Evolutionary conservation across 352 stramenopile species (phyloP), one percentile per base, ranked within the genome.

Genomic region (Blastocystis sp.): DNA sequence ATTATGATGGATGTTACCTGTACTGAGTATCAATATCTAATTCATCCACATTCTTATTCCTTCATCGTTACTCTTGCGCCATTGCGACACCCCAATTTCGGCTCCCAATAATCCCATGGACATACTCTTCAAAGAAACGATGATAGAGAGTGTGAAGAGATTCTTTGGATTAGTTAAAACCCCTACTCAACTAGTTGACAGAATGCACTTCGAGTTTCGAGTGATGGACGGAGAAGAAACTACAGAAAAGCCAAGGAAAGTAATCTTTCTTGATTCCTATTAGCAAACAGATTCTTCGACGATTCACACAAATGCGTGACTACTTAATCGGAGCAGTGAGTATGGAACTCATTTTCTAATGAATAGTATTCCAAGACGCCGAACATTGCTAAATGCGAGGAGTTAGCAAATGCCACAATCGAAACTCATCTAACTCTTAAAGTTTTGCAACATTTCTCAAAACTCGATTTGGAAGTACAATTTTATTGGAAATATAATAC

Each of bases 241-340:
- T 29, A 66, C 69, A 12, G 69, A 80, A 14, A 66, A 59, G 27
- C 69, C 29, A 32, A 75, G 54, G 6, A 80, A 80, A 46, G 49
- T 80, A n/a, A 29, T 46, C 19, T 9, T 49, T 14, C 51, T 0
- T 19, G 12, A 49, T 19, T 39, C 51, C 12, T 46, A 14, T 73
- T 21, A 73, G 11, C 24, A 9, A 21, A n/a, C 24, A 73, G 61
- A 73, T 73, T 73, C 39, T 80, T 29, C 29, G 54, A 0, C 49
- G 69, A 14, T 58, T 80, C 12, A 42, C 49, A 71, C 69, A 80
- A 80, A 80, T 80, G 69, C 57, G 29, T 65, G 69, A 80, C 69
- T 80, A 80, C 24, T n/a, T 80, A 37, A 16, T 66, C 63, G 49
- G 1, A 0, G 27, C 35, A 9, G 69, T 73, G n/a, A 52, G 24